Evolutionary conservation across 495 filamentous ascomycete species (phyloP).

Genomic region (Talaromyces borbonicus): DNA sequence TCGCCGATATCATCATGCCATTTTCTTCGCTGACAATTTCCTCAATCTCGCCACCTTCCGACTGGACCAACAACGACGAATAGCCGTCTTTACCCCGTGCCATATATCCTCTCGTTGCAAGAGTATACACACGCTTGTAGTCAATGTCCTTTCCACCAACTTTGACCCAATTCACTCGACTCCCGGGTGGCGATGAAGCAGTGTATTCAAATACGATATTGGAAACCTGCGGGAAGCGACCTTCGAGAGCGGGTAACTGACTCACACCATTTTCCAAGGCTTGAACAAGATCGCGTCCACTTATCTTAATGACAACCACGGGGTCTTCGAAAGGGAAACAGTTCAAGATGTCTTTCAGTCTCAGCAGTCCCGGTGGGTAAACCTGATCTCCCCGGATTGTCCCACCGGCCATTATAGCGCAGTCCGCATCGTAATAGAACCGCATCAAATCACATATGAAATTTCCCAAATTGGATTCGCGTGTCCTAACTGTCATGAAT

Average conservation of each 20-base stretch:
- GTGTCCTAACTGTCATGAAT: slow-evolving; percentile 67
- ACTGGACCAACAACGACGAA: slow-evolving; percentile 53
- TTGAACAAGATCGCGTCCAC: slow-evolving; percentile 55
- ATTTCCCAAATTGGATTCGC: slow-evolving; percentile 78
- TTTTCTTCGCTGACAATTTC: slow-evolving; percentile 77
- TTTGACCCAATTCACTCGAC: slow-evolving; percentile 51
- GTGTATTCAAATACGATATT: slow-evolving; percentile 67
- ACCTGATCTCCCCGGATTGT: slow-evolving; percentile 89
- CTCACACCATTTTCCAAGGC: slow-evolving; percentile 78
- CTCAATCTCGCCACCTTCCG: slow-evolving; percentile 62
- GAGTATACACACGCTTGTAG: slow-evolving; percentile 46
- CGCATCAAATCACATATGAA: slow-evolving; percentile 89
- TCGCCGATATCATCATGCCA: slow-evolving; percentile 71
- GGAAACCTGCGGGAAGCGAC: slow-evolving; percentile 64
- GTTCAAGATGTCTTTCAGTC: slow-evolving; percentile 63
- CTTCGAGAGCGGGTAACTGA: slow-evolving; percentile 73
- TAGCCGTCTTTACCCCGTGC: slow-evolving; percentile 80
- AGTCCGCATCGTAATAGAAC: slow-evolving; percentile 68
- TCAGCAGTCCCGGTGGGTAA: slow-evolving; percentile 67
- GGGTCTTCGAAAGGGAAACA: slow-evolving; percentile 94
- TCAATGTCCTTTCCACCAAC: slow-evolving; percentile 53
- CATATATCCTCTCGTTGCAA: slow-evolving; percentile 81
- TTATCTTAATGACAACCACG: slow-evolving; percentile 62
- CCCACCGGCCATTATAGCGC: slow-evolving; percentile 73
- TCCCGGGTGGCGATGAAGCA: slow-evolving; percentile 44